Percentiles rank a stretch among this genome's conserved stretches.
phyloP scores from a whole-genome alignment of 805 yeast genomes.

The Sugiyamaella qingdaonensis region DNA sequence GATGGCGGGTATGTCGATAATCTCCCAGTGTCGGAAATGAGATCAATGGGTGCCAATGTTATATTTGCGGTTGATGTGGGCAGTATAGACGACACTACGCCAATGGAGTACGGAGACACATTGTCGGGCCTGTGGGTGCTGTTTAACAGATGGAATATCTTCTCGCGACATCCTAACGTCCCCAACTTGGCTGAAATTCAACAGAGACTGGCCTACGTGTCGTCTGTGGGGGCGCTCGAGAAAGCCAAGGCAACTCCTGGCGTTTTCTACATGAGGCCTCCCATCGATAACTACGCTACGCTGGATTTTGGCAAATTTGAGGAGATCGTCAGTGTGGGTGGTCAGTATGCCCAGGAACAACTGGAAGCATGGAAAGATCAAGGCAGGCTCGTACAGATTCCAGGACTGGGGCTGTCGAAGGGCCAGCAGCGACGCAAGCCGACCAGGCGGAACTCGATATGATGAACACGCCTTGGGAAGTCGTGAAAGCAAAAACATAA shows the following conservation, averaged over 20 bases:
- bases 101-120: conserved; percentile 88
- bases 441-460: conserved; percentile 60
- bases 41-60: conserved; percentile 71
- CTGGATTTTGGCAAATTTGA: conserved; percentile 89
- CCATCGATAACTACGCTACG: conserved; percentile 87
- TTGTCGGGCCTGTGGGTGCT: conserved; percentile 90
- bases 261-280: conserved; percentile 85
- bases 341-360: conserved; percentile 60
- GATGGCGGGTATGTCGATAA: conserved; percentile 98
- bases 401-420: conserved; percentile 43
- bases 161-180: conserved; percentile 78
- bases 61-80: conserved; percentile 96
- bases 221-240: conserved; percentile 90
- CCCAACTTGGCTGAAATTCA: conserved; percentile 96
- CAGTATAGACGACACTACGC: conserved; percentile 85
- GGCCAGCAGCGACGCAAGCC: conserved; percentile 31
- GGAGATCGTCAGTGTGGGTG: conserved; percentile 80
- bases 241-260: conserved; percentile 81
- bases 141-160: conserved; percentile 75
- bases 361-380: conserved; percentile 49
- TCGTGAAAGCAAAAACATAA: background rate
- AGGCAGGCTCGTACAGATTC: conserved; percentile 57
- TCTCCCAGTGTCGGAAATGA: conserved; percentile 89
- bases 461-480: background rate
- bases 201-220: conserved; percentile 86